phyloP scores from a whole-genome alignment of 2,329 filamentous ascomycete species.

The Colletotrichum caudatum region DNA sequence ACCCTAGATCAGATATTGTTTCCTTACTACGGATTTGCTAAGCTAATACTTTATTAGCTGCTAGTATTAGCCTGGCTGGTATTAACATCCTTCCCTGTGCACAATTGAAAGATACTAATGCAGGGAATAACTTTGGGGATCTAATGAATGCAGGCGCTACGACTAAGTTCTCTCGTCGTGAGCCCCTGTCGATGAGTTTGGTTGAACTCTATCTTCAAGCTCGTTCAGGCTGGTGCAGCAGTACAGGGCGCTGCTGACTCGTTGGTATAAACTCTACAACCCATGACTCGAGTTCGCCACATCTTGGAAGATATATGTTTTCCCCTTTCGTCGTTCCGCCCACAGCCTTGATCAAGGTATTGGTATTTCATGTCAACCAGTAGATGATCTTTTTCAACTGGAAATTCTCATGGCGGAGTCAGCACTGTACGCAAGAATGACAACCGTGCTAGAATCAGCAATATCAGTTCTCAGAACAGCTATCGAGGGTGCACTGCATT shows the following conservation, averaged over 20 bases:
- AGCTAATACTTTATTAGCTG: too few relatives aligned
- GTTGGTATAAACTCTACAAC: background rate
- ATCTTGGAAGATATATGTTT: background rate
- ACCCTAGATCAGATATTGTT: too few relatives aligned
- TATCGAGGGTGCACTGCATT: background rate
- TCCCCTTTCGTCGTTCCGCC: too few relatives aligned
- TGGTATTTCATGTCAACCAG: background rate
- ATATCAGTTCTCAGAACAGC: background rate
- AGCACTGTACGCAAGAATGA: background rate
- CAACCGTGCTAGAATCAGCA: background rate
- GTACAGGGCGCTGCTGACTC: background rate
- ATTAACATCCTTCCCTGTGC: too few relatives aligned
- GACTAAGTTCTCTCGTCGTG: too few relatives aligned
- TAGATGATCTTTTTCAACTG: too few relatives aligned
- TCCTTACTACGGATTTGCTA: too few relatives aligned
- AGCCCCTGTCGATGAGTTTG: background rate
- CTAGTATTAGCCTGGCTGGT: too few relatives aligned
- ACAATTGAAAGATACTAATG: background rate
- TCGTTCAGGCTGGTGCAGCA: background rate
- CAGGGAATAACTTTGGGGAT: background rate
- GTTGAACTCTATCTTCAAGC: background rate
- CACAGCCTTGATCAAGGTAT: background rate
- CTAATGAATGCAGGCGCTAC: background rate
- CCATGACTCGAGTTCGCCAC: background rate
- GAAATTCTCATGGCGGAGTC: background rate